Base-by-base conservation (phyloP, 345 rosid species). In the Pistacia vera region DNA sequence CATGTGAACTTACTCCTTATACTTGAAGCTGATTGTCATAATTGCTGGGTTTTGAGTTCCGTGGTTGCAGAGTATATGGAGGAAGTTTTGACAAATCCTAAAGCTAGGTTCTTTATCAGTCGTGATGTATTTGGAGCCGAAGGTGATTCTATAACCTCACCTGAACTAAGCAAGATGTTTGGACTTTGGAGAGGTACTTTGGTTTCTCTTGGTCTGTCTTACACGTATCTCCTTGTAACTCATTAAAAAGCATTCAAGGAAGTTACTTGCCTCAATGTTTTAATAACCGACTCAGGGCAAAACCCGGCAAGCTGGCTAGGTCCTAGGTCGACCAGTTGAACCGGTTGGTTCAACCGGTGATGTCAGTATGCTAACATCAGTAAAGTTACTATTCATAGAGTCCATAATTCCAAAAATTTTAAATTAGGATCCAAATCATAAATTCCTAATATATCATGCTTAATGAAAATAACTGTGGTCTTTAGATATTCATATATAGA, bases 111-210 rank as follows among this genome's bases (percentile, higher is more conserved):
- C 75, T 96, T 92, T 75, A 93, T 96, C 77, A 93, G 88, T 79
- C 89, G 90, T 59, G 97, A 93, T 85, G 97, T 92, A 10, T 96
- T 96, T 88, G 99, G 97, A 54, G 86, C 85, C n/a, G 92, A 91
- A 78, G 98, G 97, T 64, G 97, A 93, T 90, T 96, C 93, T 84
- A 90, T 93, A 69, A 96, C 98, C 75, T 96, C 97, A 73, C 99
- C 99, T 7, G 97, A 96, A 90, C 95, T 96, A 44, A 91, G 97
- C 81, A 97, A 93, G 84, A 91, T 93, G 98, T 22, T 22, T 22
- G 25, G 25, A 22, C 25, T 91, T 96, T 44, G 97, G 97, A 8
- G 97, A 93, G 98, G 97, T 93, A 83, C 71, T 79, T 57, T 44
- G 13, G 28, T 61, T 44, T 66, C 44, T 14, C 13, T 41, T 62